A percentile compares a stretch with the other conserved stretches of the same genome.
Conservation (phyloP, 257 asterid species). For the Nicotiana obtusifolia region DNA sequence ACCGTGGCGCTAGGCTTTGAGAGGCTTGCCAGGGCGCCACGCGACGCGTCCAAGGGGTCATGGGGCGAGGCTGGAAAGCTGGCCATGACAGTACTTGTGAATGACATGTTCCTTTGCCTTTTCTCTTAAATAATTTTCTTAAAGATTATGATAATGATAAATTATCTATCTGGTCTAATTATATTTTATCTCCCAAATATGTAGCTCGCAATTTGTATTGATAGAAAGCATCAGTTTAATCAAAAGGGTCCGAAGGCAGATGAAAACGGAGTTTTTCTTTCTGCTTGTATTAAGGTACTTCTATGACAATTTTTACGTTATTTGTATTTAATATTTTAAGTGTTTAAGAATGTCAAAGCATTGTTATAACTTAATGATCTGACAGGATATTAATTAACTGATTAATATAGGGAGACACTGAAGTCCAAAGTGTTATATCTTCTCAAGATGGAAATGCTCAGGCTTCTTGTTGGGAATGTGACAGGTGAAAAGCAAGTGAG, state of each 20-base stretch:
- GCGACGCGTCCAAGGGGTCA: too few species aligned
- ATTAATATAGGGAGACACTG: conserved; percentile 39
- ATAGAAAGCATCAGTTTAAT: conserved; percentile 42
- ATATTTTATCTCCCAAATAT: conserved; percentile 13
- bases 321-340: conserved; percentile 8
- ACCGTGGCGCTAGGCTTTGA: too few species aligned
- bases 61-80: too few species aligned
- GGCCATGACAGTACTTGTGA: too few species aligned
- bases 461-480: conserved; percentile 27
- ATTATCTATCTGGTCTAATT: neutral
- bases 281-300: conserved; percentile 31
- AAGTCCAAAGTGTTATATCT: conserved; percentile 30
- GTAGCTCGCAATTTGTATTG: conserved; percentile 83
- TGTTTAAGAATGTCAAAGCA: neutral
- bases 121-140: neutral
- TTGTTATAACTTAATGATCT: conserved; percentile 12
- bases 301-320: conserved; percentile 20
- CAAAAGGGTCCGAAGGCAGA: conserved; percentile 30
- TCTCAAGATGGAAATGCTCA: conserved; percentile 33
- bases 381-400: conserved; percentile 9
- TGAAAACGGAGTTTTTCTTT: conserved; percentile 26
- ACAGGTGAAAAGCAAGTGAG: conserved; percentile 61
- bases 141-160: neutral
- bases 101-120: neutral
- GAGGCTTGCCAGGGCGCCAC: too few species aligned